Evolutionary conservation across 108 stramenopile species (phyloP), one percentile per base, ranked within the genome.

Genomic region (Schizochytrium sp.): DNA sequence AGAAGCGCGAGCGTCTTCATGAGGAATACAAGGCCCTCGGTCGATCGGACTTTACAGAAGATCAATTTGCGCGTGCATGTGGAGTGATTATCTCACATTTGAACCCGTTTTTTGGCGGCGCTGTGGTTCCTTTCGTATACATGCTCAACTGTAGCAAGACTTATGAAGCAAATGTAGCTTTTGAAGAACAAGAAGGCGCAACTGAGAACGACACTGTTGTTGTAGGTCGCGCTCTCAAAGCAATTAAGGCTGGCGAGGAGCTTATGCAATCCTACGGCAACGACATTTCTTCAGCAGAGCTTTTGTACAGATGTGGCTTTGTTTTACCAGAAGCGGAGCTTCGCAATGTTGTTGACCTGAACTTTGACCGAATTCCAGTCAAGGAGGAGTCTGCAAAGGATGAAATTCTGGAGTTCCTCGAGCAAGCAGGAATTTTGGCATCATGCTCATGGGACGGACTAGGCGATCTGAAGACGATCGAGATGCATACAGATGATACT

Each of bases 41-140:
- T 5, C n/a, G 5, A 28, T 8, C 38, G 8, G 10, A n/a, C 76
- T 15, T 55, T n/a, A 83, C 53, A n/a, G 28, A 50, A 13, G 64
- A 28, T 38, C 42, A 69, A 7, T 40, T 83, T 5, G 76, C 28
- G 8, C 76, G 47, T 42, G 76, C 76, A 17, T 83, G 76, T 28
- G 76, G 76, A 5, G 76, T 83, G 12, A 55, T 83, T 28, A 0
- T 83, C 28, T 83, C 76, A 53, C 76, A 83, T 55, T 40, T 83
- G 76, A 83, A 83, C 47, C 76, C 76, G 45, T 83, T 49, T 49
- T 83, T 83, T 28, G 76, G 76, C 13, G 53, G 50, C 76, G 47
- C 50, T 0, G 76, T 83, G 1, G 76, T 55, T 2, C 76, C 76
- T n/a, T 83, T 83, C 40, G 76, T 83, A 53, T 83, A 83, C 76